Evolutionary conservation across 805 yeast species (phyloP), one percentile per base, ranked within the genome.

Genomic region (Citeromyces nyonsensis): DNA sequence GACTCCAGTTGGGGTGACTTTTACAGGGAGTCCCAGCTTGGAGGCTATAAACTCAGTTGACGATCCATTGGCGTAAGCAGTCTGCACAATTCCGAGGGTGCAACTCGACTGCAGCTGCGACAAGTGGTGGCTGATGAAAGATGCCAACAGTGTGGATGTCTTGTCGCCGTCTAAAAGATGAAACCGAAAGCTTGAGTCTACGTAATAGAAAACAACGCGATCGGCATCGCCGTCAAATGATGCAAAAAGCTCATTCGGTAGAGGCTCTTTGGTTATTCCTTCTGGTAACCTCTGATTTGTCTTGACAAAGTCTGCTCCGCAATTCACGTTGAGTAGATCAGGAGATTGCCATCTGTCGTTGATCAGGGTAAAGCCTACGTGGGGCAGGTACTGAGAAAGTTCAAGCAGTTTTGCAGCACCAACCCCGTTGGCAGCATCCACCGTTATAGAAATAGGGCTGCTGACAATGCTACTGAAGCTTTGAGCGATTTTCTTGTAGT

Each of bases 201-300:
- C 53, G 50, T 69, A 78, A 51, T 80, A 91, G 48, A 83, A 82
- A 14, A 91, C 82, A 32, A 91, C 76, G 45, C 98, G 66, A 51
- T 91, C 98, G 4, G 98, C 97, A 51, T 91, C 98, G 32, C 98
- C 98, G 49, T 91, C 98, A 48, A 84, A 85, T 1, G 94, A 82
- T 5, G 93, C 78, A 44, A 71, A 78, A 33, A 86, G 56, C 36
- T 61, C 53, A 29, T 57, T 52, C 5, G 69, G 56, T 2, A 40
- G 44, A 0, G 73, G 69, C 5, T 40, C 35, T 7, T 29, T 34
- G 22, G 22, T 18, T 10, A 80, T 58, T 26, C 73, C 76, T 3
- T 58, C 51, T 6, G 98, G 98, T 29, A 79, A 61, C 35, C 55
- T 63, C 47, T 91, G 97, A 49, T 74, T 72, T 3, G 95, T 84